A percentile compares a stretch with the other conserved stretches of the same genome.
phyloP scores from a whole-genome alignment of 768 basidiomycete genomes.

The Mycena vitilis region DNA sequence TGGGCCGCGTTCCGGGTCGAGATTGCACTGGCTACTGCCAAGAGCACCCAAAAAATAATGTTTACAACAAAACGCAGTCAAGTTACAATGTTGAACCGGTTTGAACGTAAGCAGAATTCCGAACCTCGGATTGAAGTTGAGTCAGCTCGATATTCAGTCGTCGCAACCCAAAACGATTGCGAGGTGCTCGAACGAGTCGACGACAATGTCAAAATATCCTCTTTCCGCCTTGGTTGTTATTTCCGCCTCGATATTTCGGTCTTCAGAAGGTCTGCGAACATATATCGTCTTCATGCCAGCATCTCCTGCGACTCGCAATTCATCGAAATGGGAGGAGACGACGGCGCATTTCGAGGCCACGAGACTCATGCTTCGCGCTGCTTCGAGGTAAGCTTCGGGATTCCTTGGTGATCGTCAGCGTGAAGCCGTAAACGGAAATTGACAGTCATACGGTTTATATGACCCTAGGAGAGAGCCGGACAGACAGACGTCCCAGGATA shows the following conservation, averaged over 20 bases:
- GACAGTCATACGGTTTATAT: slow-evolving; percentile 19
- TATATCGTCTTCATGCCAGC: slow-evolving; percentile 57
- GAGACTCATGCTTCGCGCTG: slow-evolving; percentile 48
- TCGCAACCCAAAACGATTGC: slow-evolving; percentile 34
- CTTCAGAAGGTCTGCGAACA: slow-evolving; percentile 51
- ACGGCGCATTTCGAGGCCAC: slow-evolving; percentile 51
- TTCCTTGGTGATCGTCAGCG: slow-evolving; percentile 35
- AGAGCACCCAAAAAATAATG: too few species aligned
- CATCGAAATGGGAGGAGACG: slow-evolving; percentile 56
- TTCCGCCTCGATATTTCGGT: slow-evolving; percentile 37
- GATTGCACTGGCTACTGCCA: too few species aligned
- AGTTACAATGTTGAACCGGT: background rate
- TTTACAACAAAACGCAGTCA: background rate
- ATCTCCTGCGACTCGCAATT: slow-evolving; percentile 50
- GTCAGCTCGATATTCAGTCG: slow-evolving; percentile 1
- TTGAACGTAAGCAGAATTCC: background rate
- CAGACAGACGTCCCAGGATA: slow-evolving; percentile 34
- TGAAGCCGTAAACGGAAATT: background rate
- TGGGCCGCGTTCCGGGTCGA: too few species aligned
- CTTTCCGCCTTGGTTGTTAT: slow-evolving; percentile 49
- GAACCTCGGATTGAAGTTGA: background rate
- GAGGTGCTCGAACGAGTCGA: slow-evolving; percentile 39
- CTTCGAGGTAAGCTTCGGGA: slow-evolving; percentile 50
- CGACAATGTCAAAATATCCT: slow-evolving; percentile 55
- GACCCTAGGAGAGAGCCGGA: slow-evolving; percentile 25